Conservation (phyloP, 2,329 filamentous ascomycete genomes). For the Pseudogymnoascus sp. region DNA sequence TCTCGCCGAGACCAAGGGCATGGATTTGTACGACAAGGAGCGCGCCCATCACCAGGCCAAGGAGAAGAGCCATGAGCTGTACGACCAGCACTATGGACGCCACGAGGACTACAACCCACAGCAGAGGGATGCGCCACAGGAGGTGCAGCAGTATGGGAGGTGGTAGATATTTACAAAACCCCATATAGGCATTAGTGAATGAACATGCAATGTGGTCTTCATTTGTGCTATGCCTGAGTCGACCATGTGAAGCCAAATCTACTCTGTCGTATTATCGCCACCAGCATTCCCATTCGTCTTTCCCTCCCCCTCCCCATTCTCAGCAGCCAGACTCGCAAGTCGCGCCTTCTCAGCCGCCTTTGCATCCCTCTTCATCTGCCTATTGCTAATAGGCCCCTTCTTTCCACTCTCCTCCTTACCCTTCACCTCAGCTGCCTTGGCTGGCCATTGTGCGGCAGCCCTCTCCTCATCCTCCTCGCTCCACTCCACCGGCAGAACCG, state of each 20-base stretch:
- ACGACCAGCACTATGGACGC: conserved; percentile 51
- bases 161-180: too few species aligned
- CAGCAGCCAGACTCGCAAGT: not conserved
- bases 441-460: conserved; percentile 55
- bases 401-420: conserved; percentile 45
- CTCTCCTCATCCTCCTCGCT: conserved; percentile 68
- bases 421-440: conserved; percentile 20
- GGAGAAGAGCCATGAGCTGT: conserved; percentile 49
- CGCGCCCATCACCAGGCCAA: conserved; percentile 51
- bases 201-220: not conserved
- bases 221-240: not conserved
- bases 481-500: conserved; percentile 81
- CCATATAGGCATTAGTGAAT: not conserved
- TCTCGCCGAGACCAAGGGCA: conserved; percentile 63
- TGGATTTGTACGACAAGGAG: conserved; percentile 49
- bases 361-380: conserved; percentile 6
- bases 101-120: conserved; percentile 33
- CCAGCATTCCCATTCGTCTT: not conserved
- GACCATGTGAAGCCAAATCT: not conserved
- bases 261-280: not conserved
- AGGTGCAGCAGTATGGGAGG: conserved; percentile 25
- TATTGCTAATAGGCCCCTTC: conserved; percentile 4
- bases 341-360: not conserved
- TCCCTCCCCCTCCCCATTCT: not conserved
- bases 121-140: conserved; percentile 27